A percentile compares a stretch with the other conserved stretches of the same genome.
Evolutionary conservation across 2,329 filamentous ascomycete genomes (phyloP).

Genomic region (Arthrobotrys musiformis): DNA sequence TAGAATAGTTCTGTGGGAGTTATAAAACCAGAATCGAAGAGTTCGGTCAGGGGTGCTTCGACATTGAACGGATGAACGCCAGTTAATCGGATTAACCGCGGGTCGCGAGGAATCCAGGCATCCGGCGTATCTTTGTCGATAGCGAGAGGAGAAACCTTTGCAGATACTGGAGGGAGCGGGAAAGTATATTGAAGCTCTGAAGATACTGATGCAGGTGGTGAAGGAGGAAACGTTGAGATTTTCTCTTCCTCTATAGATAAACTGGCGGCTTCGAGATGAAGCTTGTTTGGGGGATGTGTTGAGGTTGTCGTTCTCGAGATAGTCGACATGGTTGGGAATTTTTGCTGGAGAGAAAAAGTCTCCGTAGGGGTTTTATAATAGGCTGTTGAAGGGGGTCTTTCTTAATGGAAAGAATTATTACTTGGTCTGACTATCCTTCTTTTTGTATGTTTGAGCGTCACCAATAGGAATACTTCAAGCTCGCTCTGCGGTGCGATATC

Average conservation of each 20-base stretch:
- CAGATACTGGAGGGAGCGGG: constrained; percentile 75
- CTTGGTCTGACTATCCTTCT: neutral
- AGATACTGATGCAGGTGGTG: constrained; percentile 32
- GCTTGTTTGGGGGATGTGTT: constrained; percentile 38
- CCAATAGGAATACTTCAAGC: neutral
- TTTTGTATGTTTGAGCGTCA: neutral
- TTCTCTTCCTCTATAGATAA: constrained; percentile 1
- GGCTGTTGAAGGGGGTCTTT: neutral
- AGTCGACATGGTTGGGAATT: constrained; percentile 9
- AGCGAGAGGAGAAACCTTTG: constrained; percentile 71
- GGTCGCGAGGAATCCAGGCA: constrained; percentile 80
- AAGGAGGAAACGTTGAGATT: constrained; percentile 2
- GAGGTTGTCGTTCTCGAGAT: constrained; percentile 46
- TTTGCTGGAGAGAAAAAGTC: constrained; percentile 10
- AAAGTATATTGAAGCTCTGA: constrained; percentile 63
- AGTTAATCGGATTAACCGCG: constrained; percentile 83
- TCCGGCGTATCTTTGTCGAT: constrained; percentile 86
- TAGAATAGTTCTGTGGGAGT: constrained; percentile 90
- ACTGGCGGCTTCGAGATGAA: constrained; percentile 1
- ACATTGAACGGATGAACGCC: constrained; percentile 92
- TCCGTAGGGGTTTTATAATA: neutral
- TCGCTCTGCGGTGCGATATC: no score
- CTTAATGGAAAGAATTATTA: neutral
- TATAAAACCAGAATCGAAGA: constrained; percentile 80
- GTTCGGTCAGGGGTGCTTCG: constrained; percentile 80